These are phyloP conservation scores for Phyllosticta citriasiana DNA, from an alignment of 2,329 filamentous ascomycete species.

Conservation along the genomic window DNA sequence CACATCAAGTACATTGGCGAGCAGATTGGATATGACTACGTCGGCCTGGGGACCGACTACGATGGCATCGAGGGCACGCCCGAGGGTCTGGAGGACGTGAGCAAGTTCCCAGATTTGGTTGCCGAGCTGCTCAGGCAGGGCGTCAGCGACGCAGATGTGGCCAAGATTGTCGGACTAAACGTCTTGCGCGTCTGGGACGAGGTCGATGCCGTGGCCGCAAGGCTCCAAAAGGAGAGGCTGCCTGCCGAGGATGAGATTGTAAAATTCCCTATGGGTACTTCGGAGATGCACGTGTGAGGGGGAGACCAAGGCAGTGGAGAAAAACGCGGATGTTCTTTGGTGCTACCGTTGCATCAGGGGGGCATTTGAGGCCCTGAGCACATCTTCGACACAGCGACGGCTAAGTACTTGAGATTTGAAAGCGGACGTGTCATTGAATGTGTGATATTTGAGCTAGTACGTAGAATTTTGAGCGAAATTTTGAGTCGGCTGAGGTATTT, in stretches of 20 bases:
- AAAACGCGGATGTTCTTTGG: no score
- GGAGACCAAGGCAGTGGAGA: no score
- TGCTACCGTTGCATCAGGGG: no score
- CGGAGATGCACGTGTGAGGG: background rate
- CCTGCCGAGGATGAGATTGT: constrained; percentile 36
- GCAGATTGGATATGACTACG: constrained; percentile 75
- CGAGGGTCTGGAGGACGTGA: constrained; percentile 71
- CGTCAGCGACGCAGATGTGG: constrained; percentile 62
- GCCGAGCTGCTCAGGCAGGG: constrained; percentile 63
- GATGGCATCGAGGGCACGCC: constrained; percentile 65
- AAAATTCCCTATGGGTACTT: constrained; percentile 8
- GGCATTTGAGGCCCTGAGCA: no score
- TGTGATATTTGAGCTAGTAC: no score
- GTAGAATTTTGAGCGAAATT: no score
- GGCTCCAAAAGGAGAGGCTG: constrained; percentile 45
- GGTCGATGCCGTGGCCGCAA: constrained; percentile 60
- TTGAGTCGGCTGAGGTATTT: no score
- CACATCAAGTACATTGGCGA: constrained; percentile 78
- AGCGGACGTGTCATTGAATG: no score
- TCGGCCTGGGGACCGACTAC: constrained; percentile 83
- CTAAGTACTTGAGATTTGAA: no score
- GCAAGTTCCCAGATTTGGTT: constrained; percentile 70
- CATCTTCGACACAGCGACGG: no score
- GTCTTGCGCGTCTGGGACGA: constrained; percentile 74
- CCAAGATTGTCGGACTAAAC: constrained; percentile 70